phyloP scores from a whole-genome alignment of 345 rosid genomes.

The Hypericum androsaemum region DNA sequence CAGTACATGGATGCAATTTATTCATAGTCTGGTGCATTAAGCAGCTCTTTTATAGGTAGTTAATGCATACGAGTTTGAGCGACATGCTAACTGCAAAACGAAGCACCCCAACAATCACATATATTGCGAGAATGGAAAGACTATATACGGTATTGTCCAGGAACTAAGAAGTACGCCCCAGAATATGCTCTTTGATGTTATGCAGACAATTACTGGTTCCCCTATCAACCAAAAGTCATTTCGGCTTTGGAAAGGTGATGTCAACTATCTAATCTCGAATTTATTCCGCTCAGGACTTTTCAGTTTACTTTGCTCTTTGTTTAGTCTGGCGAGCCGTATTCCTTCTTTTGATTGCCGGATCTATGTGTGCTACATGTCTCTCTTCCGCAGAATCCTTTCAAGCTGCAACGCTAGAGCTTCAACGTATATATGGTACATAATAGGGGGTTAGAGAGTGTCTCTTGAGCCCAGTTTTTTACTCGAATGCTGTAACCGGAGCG shows the following conservation, averaged over 20 bases:
- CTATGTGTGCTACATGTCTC: not conserved
- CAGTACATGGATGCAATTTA: not conserved
- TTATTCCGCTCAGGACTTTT: too few species aligned
- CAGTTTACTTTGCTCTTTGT: too few species aligned
- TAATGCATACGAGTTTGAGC: constrained; percentile 51
- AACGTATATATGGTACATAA: constrained; percentile 46
- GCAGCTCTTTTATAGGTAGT: constrained; percentile 23
- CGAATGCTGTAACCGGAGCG: too few species aligned
- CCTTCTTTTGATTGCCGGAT: not conserved
- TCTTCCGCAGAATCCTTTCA: constrained; percentile 33
- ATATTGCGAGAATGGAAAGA: constrained; percentile 52
- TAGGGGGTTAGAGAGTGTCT: constrained; percentile 8
- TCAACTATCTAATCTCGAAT: not conserved
- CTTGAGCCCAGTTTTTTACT: too few species aligned
- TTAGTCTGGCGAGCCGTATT: not conserved
- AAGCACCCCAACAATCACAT: constrained; percentile 56
- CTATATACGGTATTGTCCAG: constrained; percentile 48
- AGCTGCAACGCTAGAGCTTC: constrained; percentile 53
- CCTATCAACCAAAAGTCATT: constrained; percentile 48
- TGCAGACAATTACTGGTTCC: constrained; percentile 46
- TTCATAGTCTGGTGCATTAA: not conserved
- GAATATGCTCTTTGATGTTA: constrained; percentile 42
- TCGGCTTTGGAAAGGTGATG: constrained; percentile 49
- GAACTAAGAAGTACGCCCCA: constrained; percentile 52
- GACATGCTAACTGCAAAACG: constrained; percentile 54